These are phyloP conservation scores for Endocladia muricata DNA, from an alignment of 31 red algal genomes.

Conservation along the genomic window DNA sequence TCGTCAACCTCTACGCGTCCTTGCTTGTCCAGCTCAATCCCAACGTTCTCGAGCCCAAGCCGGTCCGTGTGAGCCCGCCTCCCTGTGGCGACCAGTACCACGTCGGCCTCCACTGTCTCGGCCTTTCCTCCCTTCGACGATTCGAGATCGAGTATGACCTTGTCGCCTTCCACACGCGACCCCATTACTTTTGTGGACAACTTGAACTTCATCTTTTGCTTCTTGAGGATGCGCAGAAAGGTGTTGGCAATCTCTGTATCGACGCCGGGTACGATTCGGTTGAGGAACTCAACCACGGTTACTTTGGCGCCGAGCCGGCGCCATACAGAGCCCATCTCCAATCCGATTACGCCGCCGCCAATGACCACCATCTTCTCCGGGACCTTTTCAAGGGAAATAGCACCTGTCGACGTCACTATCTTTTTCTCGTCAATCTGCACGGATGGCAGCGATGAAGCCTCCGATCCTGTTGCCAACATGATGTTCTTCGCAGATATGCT, in stretches of 20 bases:
- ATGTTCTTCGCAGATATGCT: constrained; percentile 82
- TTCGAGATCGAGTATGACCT: constrained; percentile 72
- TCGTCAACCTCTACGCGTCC: constrained; percentile 87
- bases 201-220: constrained; percentile 96
- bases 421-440: constrained; percentile 86
- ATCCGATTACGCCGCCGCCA: constrained; percentile 96
- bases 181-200: constrained; percentile 78
- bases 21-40: constrained; percentile 73
- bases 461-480: constrained; percentile 91
- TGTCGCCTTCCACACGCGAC: constrained; percentile 43
- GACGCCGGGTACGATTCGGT: constrained; percentile 85
- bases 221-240: constrained; percentile 89
- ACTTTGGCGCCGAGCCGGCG: constrained; percentile 85
- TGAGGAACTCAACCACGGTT: constrained; percentile 92
- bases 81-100: constrained; percentile 96
- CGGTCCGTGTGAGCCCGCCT: constrained; percentile 79
- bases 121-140: constrained; percentile 67
- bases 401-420: constrained; percentile 85
- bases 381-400: constrained; percentile 72
- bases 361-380: constrained; percentile 97
- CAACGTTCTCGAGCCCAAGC: constrained; percentile 92
- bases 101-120: constrained; percentile 89
- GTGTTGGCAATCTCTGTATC: constrained; percentile 79
- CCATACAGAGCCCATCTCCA: constrained; percentile 98
- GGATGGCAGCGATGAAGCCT: constrained; percentile 58